phyloP scores from a whole-genome alignment of 345 rosid genomes.

The Hibiscus tridactylites region DNA sequence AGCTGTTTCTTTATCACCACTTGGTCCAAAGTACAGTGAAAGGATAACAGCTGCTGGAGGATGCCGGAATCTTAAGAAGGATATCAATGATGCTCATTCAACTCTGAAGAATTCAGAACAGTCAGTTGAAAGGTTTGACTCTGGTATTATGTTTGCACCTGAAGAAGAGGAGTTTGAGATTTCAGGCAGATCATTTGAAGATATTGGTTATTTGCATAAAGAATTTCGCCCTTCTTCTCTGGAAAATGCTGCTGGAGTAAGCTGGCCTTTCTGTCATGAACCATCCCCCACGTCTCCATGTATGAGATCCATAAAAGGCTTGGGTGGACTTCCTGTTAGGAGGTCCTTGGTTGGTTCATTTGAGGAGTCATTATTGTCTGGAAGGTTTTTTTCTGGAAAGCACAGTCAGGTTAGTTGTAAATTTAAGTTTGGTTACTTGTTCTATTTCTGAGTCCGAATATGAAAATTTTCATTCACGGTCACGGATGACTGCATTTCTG shows the following conservation, averaged over 20 bases:
- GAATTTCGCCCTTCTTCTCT: slow-evolving; percentile 46
- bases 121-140: slow-evolving; percentile 24
- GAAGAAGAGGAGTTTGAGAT: slow-evolving; percentile 35
- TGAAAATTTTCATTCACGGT: neutral
- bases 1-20: slow-evolving; percentile 71
- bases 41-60: slow-evolving; percentile 36
- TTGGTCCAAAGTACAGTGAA: slow-evolving; percentile 67
- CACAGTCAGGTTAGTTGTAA: slow-evolving; percentile 47
- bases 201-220: slow-evolving; percentile 37
- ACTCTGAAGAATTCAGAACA: slow-evolving; percentile 33
- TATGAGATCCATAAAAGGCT: slow-evolving; percentile 45
- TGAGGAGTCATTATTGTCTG: slow-evolving; percentile 89
- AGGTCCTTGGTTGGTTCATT: slow-evolving; percentile 95
- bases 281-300: slow-evolving; percentile 39
- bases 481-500: neutral
- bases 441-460: neutral
- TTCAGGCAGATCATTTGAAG: slow-evolving; percentile 52
- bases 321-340: slow-evolving; percentile 63
- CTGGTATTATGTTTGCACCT: slow-evolving; percentile 19
- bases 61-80: slow-evolving; percentile 29
- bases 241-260: slow-evolving; percentile 32
- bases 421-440: neutral
- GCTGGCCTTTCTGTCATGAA: slow-evolving; percentile 35
- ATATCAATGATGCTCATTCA: slow-evolving; percentile 19
- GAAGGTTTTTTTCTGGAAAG: slow-evolving; percentile 60